Base-by-base conservation (phyloP, 2,329 filamentous ascomycete genomes). In the Plenodomus biglobosus region DNA sequence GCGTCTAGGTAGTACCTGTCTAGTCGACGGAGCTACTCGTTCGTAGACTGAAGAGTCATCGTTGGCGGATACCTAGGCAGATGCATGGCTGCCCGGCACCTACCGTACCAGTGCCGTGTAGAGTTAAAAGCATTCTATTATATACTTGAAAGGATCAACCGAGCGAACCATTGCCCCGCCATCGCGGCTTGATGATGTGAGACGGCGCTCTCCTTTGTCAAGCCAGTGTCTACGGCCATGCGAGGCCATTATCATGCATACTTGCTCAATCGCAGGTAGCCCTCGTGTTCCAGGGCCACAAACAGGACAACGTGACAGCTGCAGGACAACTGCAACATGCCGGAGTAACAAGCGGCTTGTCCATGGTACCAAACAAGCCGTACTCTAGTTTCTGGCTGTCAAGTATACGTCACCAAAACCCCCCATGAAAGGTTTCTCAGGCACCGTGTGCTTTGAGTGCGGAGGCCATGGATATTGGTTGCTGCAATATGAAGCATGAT, bases 171-270 rank as follows among this genome's bases (percentile, higher is more conserved):
- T 32, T n/a, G 35, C 44, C 43, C 51, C 49, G 40, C 43, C 44
- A 46, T 51, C 42, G 46, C 48, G 46, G 44, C 38, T 24, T 43
- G 41, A 48, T 49, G 47, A 49, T 42, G 47, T 44, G 54, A 55
- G 36, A 46, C 40, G 22, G 20, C 16, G 32, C 16, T 17, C 5
- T 17, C 16, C 32, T 5, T n/a, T 24, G 22, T 24, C 5, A 24
- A 24, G 22, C 22, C 5, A 24, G 22, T 24, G 22, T 5, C 22
- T 32, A 32, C 27, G 15, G 22, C 22, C 27, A 32, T 32, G 34
- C 21, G 41, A 24, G 36, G 37, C 43, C 35, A 32, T 40, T 38
- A 37, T 43, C 43, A 24, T 44, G 27, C 20, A 42, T 45, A 7
- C 27, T 32, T 32, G 27, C 27, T 32, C 27, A 32, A n/a, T 15